phyloP scores from a whole-genome alignment of 306 rosid genomes.

The Malus sylvestris region DNA sequence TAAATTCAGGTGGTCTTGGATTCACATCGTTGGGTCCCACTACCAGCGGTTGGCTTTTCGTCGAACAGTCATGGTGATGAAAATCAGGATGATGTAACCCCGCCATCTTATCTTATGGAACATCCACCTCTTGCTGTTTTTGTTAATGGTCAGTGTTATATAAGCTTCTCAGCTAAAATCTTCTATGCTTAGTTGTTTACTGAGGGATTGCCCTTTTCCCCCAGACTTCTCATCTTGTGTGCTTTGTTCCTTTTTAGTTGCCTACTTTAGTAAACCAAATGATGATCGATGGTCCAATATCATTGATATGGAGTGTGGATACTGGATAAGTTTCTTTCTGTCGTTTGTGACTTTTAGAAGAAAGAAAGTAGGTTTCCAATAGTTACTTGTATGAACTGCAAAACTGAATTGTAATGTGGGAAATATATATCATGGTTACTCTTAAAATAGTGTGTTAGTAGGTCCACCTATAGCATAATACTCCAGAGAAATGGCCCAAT shows the following conservation, averaged over 20 bases:
- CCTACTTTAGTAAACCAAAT: neutral
- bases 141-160: slow-evolving; percentile 60
- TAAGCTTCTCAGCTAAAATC: slow-evolving; percentile 16
- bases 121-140: slow-evolving; percentile 99
- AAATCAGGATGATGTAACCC: slow-evolving; percentile 80
- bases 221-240: neutral
- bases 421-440: neutral
- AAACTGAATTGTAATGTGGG: neutral
- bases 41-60: slow-evolving; percentile 84
- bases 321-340: neutral
- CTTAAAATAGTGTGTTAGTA: neutral
- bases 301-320: too few relatives aligned
- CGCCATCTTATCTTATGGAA: slow-evolving; percentile 91
- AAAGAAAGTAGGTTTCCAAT: neutral
- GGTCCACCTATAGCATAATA: neutral
- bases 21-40: slow-evolving; percentile 99
- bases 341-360: neutral
- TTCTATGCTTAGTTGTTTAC: neutral
- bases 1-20: slow-evolving; percentile 77
- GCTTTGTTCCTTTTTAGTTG: neutral
- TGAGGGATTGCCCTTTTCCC: neutral
- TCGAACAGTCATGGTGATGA: slow-evolving; percentile 52
- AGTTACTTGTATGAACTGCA: neutral
- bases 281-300: neutral
- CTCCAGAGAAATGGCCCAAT: neutral